Evolutionary conservation across 441 rosid genomes (phyloP).

Genomic region (Monsonia emarginata): DNA sequence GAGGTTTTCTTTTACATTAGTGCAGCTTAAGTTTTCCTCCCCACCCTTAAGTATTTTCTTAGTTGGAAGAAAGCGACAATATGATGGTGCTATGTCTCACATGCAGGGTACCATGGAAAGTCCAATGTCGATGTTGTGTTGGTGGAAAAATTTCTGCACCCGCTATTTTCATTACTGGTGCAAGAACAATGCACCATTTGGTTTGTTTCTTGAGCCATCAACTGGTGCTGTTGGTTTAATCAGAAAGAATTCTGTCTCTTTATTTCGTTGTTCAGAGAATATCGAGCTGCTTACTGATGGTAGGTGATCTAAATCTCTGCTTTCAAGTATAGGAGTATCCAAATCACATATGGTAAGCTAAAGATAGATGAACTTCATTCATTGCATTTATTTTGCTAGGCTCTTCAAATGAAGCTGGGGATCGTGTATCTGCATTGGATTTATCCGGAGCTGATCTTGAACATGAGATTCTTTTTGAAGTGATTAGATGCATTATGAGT

Average conservation of each 20-base stretch:
- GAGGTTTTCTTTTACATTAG: conserved; percentile 38
- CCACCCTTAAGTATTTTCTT: conserved; percentile 7
- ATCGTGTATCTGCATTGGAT: conserved; percentile 34
- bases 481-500: conserved; percentile 49
- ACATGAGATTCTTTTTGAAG: conserved; percentile 53
- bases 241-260: conserved; percentile 67
- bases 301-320: conserved; percentile 19
- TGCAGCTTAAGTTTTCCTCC: not conserved
- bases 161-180: conserved; percentile 82
- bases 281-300: conserved; percentile 67
- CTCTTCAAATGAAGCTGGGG: conserved; percentile 42
- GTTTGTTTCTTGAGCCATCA: conserved; percentile 50
- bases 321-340: not conserved
- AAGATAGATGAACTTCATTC: conserved; percentile 12
- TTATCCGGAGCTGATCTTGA: conserved; percentile 37
- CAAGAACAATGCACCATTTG: conserved; percentile 59
- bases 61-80: not conserved
- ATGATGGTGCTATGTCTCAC: conserved; percentile 15
- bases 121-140: conserved; percentile 42
- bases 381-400: conserved; percentile 33
- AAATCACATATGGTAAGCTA: not conserved
- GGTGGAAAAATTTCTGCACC: conserved; percentile 72
- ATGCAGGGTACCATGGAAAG: conserved; percentile 52
- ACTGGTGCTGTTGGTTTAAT: conserved; percentile 70
- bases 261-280: conserved; percentile 60